These are phyloP conservation scores for Aspergillus sclerotiicarbonarius DNA, from an alignment of 495 filamentous ascomycete species.

Conservation along the genomic window DNA sequence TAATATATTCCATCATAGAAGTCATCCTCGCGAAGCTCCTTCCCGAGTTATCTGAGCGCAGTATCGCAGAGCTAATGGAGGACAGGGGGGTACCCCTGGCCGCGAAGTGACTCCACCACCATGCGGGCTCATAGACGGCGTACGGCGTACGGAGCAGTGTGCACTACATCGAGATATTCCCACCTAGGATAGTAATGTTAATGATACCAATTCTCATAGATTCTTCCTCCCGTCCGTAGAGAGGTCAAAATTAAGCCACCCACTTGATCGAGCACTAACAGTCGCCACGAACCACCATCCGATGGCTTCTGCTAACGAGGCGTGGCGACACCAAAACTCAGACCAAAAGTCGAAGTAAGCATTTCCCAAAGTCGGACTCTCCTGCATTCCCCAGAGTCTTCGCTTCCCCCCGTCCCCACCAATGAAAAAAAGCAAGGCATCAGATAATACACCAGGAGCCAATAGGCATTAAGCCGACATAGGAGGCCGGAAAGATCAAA, in stretches of 20 bases:
- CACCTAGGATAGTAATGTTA: neutral
- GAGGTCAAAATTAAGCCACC: neutral
- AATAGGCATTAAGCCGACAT: neutral
- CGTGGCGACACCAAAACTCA: neutral
- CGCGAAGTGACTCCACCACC: conserved; percentile 1
- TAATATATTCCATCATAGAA: conserved; percentile 77
- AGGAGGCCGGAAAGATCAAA: neutral
- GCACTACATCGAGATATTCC: neutral
- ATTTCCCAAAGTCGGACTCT: neutral
- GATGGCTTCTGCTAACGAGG: too few relatives aligned
- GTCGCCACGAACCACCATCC: neutral
- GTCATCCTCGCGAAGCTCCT: conserved; percentile 72
- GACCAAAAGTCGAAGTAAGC: neutral
- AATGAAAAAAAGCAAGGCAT: neutral
- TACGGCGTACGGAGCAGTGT: neutral
- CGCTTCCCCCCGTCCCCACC: neutral
- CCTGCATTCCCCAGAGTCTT: neutral
- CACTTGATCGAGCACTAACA: neutral
- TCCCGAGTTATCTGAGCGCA: conserved; percentile 78
- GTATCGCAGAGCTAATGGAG: conserved; percentile 68
- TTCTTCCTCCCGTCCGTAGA: neutral
- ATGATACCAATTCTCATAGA: neutral
- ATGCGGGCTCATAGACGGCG: neutral
- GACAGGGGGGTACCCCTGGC: conserved; percentile 54
- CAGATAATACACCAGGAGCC: neutral